Evolutionary conservation across 1,284 basidiomycete species (phyloP), one percentile per base, ranked within the genome.

Genomic region (Spongispora temasekensis): DNA sequence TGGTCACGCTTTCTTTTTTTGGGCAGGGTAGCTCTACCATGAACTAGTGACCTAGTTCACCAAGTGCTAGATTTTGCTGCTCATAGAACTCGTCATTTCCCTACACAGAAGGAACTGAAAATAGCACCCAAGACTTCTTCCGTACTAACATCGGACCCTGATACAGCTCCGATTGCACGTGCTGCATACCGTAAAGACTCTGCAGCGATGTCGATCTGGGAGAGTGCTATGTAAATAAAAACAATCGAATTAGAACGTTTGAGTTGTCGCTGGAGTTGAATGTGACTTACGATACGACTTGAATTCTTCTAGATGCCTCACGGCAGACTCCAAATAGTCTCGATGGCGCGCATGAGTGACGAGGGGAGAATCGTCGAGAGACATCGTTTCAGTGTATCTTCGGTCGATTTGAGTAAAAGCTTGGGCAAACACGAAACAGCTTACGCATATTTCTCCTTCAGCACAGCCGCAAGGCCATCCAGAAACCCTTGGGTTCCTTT

Each of bases 121-220:
- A 96, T 83, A 35, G 83, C 83, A 61, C 94, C 93, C 23, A 96
- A 74, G 9, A 95, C 81, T 62, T 95, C 91, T 68, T 96, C 90
- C 40, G 70, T 69, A 37, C 73, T 68, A 31, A 88, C 83, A 55
- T 87, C 84, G 27, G 81, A 71, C 2, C 94, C 93, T 5, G 90
- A 89, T 19, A 95, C 84, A 61, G 86, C 86, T 2, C 92, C 93
- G n/a, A 96, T 81, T 7, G 91, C 86, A 59, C 84, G 83, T 0
- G 90, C 88, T 4, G 93, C 94, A 70, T 93, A 93, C 23, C 94
- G 84, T 37, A 96, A 78, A 69, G 94, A 92, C 72, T 96, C 94
- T 0, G 93, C 93, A 4, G 85, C 91, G 12, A 92, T 73, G 2
- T 95, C 91, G 5, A 94, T 52, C 82, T 74, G 71, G 12, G 69